phyloP scores from a whole-genome alignment of 2,329 filamentous ascomycete genomes.

The Apiospora aurea region DNA sequence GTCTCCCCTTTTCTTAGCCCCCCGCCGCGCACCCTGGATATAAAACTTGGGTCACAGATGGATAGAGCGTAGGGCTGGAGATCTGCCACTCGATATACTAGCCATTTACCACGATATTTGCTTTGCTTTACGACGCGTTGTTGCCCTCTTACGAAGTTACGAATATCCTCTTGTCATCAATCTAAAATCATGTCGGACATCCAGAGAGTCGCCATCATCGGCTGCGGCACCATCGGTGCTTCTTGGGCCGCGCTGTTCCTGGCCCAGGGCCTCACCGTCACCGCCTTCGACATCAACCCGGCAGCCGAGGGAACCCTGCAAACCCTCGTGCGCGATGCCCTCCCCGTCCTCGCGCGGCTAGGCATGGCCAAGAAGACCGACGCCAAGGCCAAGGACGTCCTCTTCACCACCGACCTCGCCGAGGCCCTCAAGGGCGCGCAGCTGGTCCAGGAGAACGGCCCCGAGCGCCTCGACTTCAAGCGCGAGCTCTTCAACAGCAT shows the following conservation, averaged over 20 bases:
- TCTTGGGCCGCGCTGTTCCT: slow-evolving; percentile 29
- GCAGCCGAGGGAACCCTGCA: slow-evolving; percentile 27
- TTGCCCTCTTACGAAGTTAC: background rate
- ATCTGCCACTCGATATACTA: background rate
- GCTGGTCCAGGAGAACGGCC: slow-evolving; percentile 43
- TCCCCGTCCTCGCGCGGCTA: slow-evolving; percentile 27
- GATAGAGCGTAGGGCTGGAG: background rate
- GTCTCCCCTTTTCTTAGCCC: background rate
- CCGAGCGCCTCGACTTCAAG: slow-evolving; percentile 49
- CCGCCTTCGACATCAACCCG: slow-evolving; percentile 28
- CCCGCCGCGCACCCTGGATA: background rate
- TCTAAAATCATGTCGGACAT: slow-evolving; percentile 25
- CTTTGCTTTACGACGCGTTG: background rate
- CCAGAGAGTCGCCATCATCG: slow-evolving; percentile 27
- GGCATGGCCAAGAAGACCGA: slow-evolving; percentile 28
- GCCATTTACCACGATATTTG: background rate
- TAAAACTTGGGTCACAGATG: background rate
- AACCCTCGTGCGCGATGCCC: slow-evolving; percentile 24
- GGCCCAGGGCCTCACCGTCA: slow-evolving; percentile 28
- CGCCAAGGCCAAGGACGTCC: slow-evolving; percentile 27
- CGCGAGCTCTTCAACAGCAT: slow-evolving; percentile 45
- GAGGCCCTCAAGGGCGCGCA: slow-evolving; percentile 27
- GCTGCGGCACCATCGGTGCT: slow-evolving; percentile 29
- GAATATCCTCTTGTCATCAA: background rate
- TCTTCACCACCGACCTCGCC: slow-evolving; percentile 30